A percentile compares a stretch with the other conserved stretches of the same genome.
phyloP scores from a whole-genome alignment of 306 rosid species.

The Rosa rugosa region DNA sequence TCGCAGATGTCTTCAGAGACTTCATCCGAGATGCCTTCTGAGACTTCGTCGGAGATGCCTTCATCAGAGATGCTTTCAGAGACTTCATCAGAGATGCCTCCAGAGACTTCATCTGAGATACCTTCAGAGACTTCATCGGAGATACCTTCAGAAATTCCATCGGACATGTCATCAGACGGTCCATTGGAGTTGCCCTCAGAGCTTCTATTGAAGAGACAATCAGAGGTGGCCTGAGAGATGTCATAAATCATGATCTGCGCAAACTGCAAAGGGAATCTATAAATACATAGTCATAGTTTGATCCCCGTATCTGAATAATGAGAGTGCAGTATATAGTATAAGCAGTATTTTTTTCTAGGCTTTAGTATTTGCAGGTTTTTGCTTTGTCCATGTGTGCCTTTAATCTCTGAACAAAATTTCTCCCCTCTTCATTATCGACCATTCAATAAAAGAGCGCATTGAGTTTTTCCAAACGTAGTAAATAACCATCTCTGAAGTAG shows the following conservation, averaged over 20 bases:
- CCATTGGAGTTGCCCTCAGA: not conserved
- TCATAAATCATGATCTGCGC: not conserved
- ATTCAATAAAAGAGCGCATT: not conserved
- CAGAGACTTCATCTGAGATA: constrained; percentile 14
- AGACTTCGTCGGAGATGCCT: not conserved
- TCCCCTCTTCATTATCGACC: not conserved
- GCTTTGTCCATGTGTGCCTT: not conserved
- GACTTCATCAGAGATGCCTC: not conserved
- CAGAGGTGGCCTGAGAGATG: constrained; percentile 1
- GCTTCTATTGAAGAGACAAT: not conserved
- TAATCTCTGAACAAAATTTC: not conserved
- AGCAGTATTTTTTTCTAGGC: not conserved
- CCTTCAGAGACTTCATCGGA: not conserved
- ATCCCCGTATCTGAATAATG: constrained; percentile 2
- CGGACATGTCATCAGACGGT: constrained; percentile 3
- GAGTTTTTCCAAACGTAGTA: not conserved
- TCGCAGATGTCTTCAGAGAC: not conserved
- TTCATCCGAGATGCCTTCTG: constrained; percentile 15
- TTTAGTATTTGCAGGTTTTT: not conserved
- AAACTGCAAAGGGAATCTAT: not conserved
- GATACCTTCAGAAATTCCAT: not conserved
- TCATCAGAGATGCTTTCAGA: not conserved
- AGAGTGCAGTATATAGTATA: not conserved
- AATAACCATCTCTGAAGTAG: not conserved
- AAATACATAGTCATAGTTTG: not conserved